Evolutionary conservation across 169 alveolate species (phyloP).

Genomic region (Plasmodium malariae): DNA sequence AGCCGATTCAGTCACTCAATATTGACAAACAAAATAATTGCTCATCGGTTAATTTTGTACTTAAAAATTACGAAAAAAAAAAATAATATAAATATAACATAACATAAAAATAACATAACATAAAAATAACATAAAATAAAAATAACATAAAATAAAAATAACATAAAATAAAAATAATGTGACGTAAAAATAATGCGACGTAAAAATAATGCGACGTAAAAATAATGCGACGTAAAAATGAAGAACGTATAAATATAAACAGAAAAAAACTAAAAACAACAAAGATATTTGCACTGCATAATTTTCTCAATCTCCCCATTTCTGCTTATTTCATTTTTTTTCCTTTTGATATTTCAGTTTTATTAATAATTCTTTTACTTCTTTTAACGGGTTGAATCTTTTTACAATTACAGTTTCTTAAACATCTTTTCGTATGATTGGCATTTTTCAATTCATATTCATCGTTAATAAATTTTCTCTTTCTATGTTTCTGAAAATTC

Average conservation of each 20-base stretch:
- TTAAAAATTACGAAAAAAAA: slow-evolving; percentile 40
- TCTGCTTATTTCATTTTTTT: neutral
- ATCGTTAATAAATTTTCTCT: slow-evolving; percentile 20
- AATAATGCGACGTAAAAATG: too few species aligned
- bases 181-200: too few species aligned
- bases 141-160: too few species aligned
- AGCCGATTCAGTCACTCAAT: neutral
- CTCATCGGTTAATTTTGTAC: slow-evolving; percentile 3
- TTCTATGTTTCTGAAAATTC: slow-evolving; percentile 11
- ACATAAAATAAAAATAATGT: too few species aligned
- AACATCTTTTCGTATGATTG: slow-evolving; percentile 3
- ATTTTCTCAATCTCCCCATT: too few species aligned
- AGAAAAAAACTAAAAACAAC: too few species aligned
- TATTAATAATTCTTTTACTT: slow-evolving; percentile 33
- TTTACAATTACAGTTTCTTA: slow-evolving; percentile 16
- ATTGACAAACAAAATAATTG: slow-evolving; percentile 1
- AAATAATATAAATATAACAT: neutral
- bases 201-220: too few species aligned
- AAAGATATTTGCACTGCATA: too few species aligned
- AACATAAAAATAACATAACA: neutral
- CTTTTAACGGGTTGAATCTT: slow-evolving; percentile 22
- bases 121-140: neutral
- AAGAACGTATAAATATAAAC: too few species aligned
- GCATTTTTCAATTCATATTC: slow-evolving; percentile 28
- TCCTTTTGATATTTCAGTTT: slow-evolving; percentile 17